phyloP scores from a whole-genome alignment of 73 alveolate species.

The Symbiodinium natans region DNA sequence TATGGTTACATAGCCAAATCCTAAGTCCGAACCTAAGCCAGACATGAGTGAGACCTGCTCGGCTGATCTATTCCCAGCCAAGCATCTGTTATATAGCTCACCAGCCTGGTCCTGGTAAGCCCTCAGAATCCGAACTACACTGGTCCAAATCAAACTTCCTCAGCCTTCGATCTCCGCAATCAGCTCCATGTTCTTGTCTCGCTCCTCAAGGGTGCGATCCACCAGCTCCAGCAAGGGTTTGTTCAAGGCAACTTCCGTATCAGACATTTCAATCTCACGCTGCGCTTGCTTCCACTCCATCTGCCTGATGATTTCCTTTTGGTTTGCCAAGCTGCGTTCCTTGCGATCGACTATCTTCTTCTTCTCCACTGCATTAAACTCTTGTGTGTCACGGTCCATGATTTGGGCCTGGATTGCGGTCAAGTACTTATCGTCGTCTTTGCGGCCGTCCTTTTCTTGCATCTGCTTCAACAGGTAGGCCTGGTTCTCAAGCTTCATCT shows the following conservation, averaged over 20 bases:
- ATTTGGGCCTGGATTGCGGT: conserved; percentile 89
- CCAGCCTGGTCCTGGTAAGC: conserved; percentile 19
- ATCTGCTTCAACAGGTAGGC: conserved; percentile 80
- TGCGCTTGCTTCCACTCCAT: conserved; percentile 91
- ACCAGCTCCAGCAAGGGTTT: conserved; percentile 86
- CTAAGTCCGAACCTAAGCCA: neutral
- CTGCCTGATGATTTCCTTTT: conserved; percentile 70
- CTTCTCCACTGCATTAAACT: conserved; percentile 61
- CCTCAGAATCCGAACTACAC: neutral
- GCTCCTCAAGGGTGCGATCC: conserved; percentile 77
- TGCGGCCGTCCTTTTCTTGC: conserved; percentile 86
- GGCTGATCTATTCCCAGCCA: neutral
- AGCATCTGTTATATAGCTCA: neutral
- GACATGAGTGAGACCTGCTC: neutral
- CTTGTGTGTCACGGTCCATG: conserved; percentile 73
- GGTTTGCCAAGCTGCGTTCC: conserved; percentile 70
- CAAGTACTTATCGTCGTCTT: conserved; percentile 78
- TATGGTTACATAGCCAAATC: neutral
- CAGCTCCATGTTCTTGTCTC: conserved; percentile 70
- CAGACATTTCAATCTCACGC: conserved; percentile 93
- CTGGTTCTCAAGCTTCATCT: conserved; percentile 83
- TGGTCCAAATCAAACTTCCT: neutral
- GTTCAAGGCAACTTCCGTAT: conserved; percentile 91
- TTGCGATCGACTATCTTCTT: conserved; percentile 64
- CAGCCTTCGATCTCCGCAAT: neutral